phyloP scores from a whole-genome alignment of 2,329 filamentous ascomycete species.

The Ceratocystis lukuohia region DNA sequence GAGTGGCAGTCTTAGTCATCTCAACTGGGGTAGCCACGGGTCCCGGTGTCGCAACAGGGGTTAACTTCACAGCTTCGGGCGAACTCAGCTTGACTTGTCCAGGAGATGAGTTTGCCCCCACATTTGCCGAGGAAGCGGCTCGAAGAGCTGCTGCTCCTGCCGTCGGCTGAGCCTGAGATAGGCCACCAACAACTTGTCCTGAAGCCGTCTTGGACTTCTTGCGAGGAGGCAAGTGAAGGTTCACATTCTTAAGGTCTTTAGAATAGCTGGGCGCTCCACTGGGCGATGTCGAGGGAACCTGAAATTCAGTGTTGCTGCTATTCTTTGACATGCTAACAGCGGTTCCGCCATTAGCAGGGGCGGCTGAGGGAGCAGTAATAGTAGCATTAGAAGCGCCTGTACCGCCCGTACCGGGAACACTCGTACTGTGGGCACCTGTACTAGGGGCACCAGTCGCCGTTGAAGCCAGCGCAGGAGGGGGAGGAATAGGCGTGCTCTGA shows the following conservation, averaged over 20 bases:
- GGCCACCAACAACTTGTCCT: neutral
- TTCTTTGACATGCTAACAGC: conserved; percentile 9
- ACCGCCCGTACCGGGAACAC: neutral
- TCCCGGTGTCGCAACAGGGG: conserved; percentile 17
- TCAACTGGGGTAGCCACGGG: conserved; percentile 8
- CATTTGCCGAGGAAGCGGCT: neutral
- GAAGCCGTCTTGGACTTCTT: conserved; percentile 39
- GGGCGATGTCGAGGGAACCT: conserved; percentile 35
- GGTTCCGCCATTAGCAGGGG: neutral
- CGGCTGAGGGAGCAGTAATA: neutral
- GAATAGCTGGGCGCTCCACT: conserved; percentile 44
- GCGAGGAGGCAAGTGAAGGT: conserved; percentile 41
- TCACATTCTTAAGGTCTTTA: conserved; percentile 35
- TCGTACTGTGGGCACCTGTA: neutral
- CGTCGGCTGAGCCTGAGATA: neutral
- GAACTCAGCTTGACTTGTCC: conserved; percentile 7
- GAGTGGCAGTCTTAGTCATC: conserved; percentile 22
- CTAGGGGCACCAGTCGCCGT: neutral
- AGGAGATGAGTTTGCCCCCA: conserved; percentile 11
- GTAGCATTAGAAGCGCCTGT: neutral
- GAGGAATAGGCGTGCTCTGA: neutral
- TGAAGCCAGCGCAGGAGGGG: neutral
- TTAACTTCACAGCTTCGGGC: conserved; percentile 19
- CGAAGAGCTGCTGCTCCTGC: neutral
- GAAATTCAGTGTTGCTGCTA: neutral